Percentiles rank a stretch among this genome's conserved stretches.
Conservation (phyloP, 352 stramenopile species). For the Elongisporangium prolatum region DNA sequence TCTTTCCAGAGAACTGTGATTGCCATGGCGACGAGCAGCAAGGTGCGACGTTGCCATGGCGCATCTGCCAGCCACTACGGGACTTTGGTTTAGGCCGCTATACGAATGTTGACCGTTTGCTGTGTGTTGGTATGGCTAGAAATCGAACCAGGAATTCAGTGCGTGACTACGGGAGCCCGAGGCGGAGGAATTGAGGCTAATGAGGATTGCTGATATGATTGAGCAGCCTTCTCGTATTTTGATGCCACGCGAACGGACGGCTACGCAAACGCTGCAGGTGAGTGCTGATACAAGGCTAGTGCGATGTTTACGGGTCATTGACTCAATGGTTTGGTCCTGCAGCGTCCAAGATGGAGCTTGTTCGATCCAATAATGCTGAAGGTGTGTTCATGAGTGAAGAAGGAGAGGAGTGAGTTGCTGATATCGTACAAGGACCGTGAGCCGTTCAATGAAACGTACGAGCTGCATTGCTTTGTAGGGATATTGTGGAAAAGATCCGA, state of each 20-base stretch:
- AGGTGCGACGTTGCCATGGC: too few species aligned
- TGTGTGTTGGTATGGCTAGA: too few species aligned
- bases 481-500: slow-evolving; percentile 17
- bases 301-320: too few species aligned
- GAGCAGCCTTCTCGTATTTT: slow-evolving; percentile 32
- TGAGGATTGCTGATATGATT: neutral
- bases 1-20: neutral
- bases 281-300: neutral
- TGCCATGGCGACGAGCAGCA: neutral
- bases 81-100: too few species aligned
- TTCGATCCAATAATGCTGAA: neutral
- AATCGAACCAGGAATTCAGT: neutral
- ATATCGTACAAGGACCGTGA: neutral
- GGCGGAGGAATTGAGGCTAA: neutral
- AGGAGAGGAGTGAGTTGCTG: slow-evolving; percentile 15
- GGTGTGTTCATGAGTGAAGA: slow-evolving; percentile 25
- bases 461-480: slow-evolving; percentile 1
- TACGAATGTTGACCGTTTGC: too few species aligned
- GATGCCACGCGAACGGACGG: slow-evolving; percentile 27
- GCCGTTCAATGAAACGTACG: neutral
- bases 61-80: too few species aligned
- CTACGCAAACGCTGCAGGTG: slow-evolving; percentile 11
- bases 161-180: neutral
- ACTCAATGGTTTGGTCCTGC: neutral
- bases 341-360: neutral